phyloP scores from a whole-genome alignment of 805 yeast genomes.

The Wickerhamomyces tratensis region DNA sequence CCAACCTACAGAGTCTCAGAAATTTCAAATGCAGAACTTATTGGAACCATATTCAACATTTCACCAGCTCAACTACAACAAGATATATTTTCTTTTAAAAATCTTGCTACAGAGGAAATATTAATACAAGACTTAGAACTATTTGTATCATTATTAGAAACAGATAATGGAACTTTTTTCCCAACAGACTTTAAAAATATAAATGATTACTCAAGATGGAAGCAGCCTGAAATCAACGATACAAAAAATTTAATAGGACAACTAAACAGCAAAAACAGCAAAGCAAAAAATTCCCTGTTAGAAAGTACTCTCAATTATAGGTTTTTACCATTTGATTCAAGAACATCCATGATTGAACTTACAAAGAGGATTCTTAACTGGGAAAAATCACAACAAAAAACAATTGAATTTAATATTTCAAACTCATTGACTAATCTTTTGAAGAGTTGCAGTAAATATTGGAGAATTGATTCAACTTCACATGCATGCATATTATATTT shows the following conservation, averaged over 20 bases:
- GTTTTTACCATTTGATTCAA: constrained; percentile 32
- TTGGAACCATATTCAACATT: constrained; percentile 40
- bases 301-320: not conserved
- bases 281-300: too few species aligned
- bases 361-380: constrained; percentile 31
- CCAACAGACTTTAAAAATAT: constrained; percentile 26
- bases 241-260: constrained; percentile 20
- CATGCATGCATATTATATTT: constrained; percentile 39
- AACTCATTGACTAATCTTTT: constrained; percentile 26
- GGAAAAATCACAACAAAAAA: constrained; percentile 18
- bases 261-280: constrained; percentile 2
- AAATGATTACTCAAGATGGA: constrained; percentile 31
- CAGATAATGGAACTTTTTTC: constrained; percentile 20
- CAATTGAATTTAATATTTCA: constrained; percentile 31
- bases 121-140: constrained; percentile 22
- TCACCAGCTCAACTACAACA: constrained; percentile 42
- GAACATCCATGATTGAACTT: constrained; percentile 30
- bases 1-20: constrained; percentile 49
- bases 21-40: constrained; percentile 39
- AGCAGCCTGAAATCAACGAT: constrained; percentile 24
- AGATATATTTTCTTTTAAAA: constrained; percentile 36
- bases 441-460: constrained; percentile 35
- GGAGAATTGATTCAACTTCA: constrained; percentile 49
- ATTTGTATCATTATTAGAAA: constrained; percentile 5
- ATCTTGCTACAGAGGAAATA: constrained; percentile 24